Percentiles rank a stretch among this genome's conserved stretches.
Conservation (phyloP, 768 basidiomycete genomes). For the Holtermannia corniformis region DNA sequence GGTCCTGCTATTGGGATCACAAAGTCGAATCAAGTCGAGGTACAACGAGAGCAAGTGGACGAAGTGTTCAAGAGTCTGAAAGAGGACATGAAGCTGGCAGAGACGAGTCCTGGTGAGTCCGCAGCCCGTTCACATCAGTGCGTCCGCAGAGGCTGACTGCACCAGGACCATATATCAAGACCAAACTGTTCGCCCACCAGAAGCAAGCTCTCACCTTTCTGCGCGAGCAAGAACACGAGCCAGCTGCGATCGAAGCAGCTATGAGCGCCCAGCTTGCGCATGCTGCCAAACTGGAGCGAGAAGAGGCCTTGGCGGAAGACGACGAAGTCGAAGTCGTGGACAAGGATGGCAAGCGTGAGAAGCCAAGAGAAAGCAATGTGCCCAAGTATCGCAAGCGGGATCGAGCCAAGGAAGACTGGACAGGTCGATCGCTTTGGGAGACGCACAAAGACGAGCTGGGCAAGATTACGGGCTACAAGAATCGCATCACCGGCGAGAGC, state of each 20-base stretch:
- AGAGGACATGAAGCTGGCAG: conserved; percentile 72
- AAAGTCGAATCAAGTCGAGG: conserved; percentile 65
- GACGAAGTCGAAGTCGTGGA: conserved; percentile 44
- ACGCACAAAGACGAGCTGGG: conserved; percentile 38
- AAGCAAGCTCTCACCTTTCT: conserved; percentile 95
- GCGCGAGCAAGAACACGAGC: conserved; percentile 49
- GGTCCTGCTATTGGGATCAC: conserved; percentile 13
- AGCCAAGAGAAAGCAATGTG: conserved; percentile 17
- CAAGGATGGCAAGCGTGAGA: conserved; percentile 40
- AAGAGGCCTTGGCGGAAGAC: conserved; percentile 13
- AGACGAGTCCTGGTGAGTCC: conserved; percentile 75
- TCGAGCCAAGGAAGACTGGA: conserved; percentile 4
- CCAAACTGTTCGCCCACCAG: conserved; percentile 89
- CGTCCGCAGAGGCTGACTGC: conserved; percentile 10
- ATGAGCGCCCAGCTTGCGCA: conserved; percentile 7
- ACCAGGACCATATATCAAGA: conserved; percentile 54
- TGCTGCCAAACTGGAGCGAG: conserved; percentile 14
- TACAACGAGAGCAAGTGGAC: conserved; percentile 87
- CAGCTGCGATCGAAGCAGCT: conserved; percentile 5
- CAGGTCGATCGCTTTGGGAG: conserved; percentile 46
- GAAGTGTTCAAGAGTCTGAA: conserved; percentile 83
- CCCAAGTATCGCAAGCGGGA: conserved; percentile 3
- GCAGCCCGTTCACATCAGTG: conserved; percentile 14
- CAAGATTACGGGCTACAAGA: conserved; percentile 52
- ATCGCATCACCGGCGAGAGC: conserved; percentile 75